Percentiles rank a stretch among this genome's conserved stretches.
Conservation (phyloP, 1,284 basidiomycete species). For the Farysia itapuensis region DNA sequence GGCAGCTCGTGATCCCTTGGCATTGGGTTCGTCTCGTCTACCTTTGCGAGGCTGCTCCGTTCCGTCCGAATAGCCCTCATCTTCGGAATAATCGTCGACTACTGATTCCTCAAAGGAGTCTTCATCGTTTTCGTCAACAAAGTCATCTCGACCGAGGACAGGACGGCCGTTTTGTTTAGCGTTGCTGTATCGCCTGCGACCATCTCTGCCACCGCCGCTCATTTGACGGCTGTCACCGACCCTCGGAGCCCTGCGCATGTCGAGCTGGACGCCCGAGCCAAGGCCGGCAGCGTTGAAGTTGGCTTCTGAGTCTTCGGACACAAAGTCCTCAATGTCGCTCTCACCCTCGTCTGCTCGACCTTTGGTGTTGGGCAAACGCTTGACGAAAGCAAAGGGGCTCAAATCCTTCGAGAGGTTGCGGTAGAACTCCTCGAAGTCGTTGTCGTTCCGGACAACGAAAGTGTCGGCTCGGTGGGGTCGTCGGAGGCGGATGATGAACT, state of each 20-base stretch:
- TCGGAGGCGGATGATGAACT: slow-evolving; percentile 50
- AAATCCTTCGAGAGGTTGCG: slow-evolving; percentile 46
- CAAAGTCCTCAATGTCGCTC: slow-evolving; percentile 26
- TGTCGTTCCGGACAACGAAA: slow-evolving; percentile 54
- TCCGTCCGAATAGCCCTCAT: slow-evolving; percentile 22
- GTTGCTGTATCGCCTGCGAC: slow-evolving; percentile 28
- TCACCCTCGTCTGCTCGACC: slow-evolving; percentile 37
- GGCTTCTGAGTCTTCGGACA: slow-evolving; percentile 7
- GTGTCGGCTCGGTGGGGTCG: slow-evolving; percentile 46
- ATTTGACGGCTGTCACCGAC: slow-evolving; percentile 15
- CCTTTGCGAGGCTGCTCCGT: slow-evolving; percentile 22
- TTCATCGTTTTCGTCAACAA: slow-evolving; percentile 11
- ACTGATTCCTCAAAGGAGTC: slow-evolving; percentile 24
- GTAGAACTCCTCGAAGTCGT: slow-evolving; percentile 51
- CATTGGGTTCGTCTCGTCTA: neutral
- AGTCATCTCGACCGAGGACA: slow-evolving; percentile 13
- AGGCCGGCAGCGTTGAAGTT: slow-evolving; percentile 32
- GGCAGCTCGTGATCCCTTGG: neutral
- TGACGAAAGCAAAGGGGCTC: slow-evolving; percentile 41
- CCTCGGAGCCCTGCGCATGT: no score
- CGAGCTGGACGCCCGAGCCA: slow-evolving; percentile 18
- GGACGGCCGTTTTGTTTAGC: slow-evolving; percentile 15
- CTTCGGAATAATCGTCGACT: slow-evolving; percentile 18
- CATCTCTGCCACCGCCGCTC: slow-evolving; percentile 24
- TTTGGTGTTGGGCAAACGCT: slow-evolving; percentile 41